Conservation (phyloP, 345 rosid genomes). For the Rubroshorea leprosula region DNA sequence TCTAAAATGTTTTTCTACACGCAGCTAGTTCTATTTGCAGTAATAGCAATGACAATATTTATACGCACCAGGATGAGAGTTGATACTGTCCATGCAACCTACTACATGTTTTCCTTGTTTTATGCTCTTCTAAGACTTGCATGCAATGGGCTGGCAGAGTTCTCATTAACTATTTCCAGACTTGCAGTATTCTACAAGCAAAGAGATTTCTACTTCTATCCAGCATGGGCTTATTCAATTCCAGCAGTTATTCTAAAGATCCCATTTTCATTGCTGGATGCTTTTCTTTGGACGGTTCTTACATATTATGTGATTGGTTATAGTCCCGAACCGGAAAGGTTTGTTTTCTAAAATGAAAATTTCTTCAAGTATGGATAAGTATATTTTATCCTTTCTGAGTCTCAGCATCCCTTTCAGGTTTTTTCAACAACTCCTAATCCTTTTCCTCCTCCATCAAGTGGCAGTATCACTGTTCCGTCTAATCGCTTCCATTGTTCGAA, state of each 20-base stretch:
- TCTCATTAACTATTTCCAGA: conserved; percentile 35
- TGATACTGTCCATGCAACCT: conserved; percentile 28
- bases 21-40: conserved; percentile 38
- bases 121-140: conserved; percentile 31
- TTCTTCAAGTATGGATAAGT: neutral
- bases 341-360: neutral
- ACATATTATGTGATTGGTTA: conserved; percentile 51
- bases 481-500: conserved; percentile 31
- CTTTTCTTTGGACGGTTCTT: conserved; percentile 41
- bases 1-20: conserved; percentile 2
- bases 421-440: conserved; percentile 31
- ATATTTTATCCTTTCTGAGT: conserved; percentile 2
- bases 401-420: conserved; percentile 26
- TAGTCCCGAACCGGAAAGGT: conserved; percentile 49
- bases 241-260: conserved; percentile 39
- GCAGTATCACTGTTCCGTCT: conserved; percentile 42
- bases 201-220: conserved; percentile 41
- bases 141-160: conserved; percentile 32
- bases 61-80: conserved; percentile 27
- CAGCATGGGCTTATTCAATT: conserved; percentile 45
- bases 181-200: conserved; percentile 45
- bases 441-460: conserved; percentile 42
- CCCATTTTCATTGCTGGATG: conserved; percentile 43
- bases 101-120: conserved; percentile 36
- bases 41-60: conserved; percentile 36